Evolutionary conservation across 306 rosid species (phyloP), one percentile per base, ranked within the genome.

Genomic region (Sophora flavescens): DNA sequence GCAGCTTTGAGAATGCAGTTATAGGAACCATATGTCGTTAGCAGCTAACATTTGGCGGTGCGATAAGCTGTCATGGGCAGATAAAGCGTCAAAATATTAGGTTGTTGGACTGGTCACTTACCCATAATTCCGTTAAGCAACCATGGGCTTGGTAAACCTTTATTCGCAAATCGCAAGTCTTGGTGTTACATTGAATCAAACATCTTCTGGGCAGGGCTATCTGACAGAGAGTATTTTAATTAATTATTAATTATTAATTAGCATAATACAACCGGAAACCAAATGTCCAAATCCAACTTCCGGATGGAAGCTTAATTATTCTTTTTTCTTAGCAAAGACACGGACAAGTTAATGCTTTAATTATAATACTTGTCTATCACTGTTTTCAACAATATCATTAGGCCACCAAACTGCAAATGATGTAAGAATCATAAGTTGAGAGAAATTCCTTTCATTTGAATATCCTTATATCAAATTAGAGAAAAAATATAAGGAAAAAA

Each of bases 341-440:
- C 35, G 63, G 62, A 47, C 54, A 62, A 50, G 39, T 7, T 62
- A 39, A 50, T 78, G 72, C 77, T 48, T 70, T 70, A 38, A 15
- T 38, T 39, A 52, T 10, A 41, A 70, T 66, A 15, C 53, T 48
- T 68, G 26, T 44, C 4, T 22, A 53, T 72, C 78, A 42, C 44
- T 51, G 48, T 78, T 42, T 54, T 60, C 68, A 56, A 59, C 70
- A 68, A 32, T 30, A 68, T 36, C 17, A 78, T 38, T 47, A 58
- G 44, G 22, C 63, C 63, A 61, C 56, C 82, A 18, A 78, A 76
- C 22, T 41, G 5, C 45, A 61, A 50, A 70, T 62, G 36, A 61
- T 32, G 72, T 15, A 69, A 35, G 48, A 8, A 50, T 59, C 16
- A 77, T 72, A 2, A 18, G 32, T 15, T 33, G 51, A 30, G 16